Evolutionary conservation across 768 basidiomycete genomes (phyloP), one percentile per base, ranked within the genome.

Genomic region (Naganishia vaughanmartiniae): DNA sequence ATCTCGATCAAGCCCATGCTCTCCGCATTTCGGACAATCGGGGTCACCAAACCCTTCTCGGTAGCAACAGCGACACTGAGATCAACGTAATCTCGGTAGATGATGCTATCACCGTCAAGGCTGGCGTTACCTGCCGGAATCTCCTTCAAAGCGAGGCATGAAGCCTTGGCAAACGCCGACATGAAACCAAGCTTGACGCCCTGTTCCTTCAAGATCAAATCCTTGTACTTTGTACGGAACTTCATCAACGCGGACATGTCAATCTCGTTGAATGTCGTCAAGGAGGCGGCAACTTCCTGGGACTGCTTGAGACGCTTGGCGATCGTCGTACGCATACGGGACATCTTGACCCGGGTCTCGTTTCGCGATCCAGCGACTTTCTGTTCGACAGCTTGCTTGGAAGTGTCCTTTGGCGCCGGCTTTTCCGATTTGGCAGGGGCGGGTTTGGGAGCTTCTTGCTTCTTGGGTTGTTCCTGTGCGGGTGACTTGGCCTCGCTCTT

Each of bases 191-290:
- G 87, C 82, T 98, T 98, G 81, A 98, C 89, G 63, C 93, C 94
- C 75, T 93, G 90, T 78, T 89, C 87, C 82, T 98, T 96, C 54
- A 93, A 84, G 46, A 97, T 84, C 54, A 86, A 84, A 73, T 96
- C 93, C 85, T 98, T 98, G 87, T 93, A 94, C 80, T 89, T 87
- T 80, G 89, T 87, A 77, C 95, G 90, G 88, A 98, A 88, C 51
- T 89, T 89, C 84, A 96, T 90, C 68, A 98, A 84, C 53, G 91
- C 89, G 51, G 92, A 93, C 95, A 99, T 98, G 84, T 98, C 95
- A 79, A 99, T 92, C 83, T 99, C 95, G 84, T 99, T 97, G 87
- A 99, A 99, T 30, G 95, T 98, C 39, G 96, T 98, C 71, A 98
- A 83, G 60, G 93, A 94, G 56, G 95, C 95, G 4, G 95, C 96